Evolutionary conservation across 352 stramenopile species (phyloP).

Genomic region (Halophytophthora batemanensis): DNA sequence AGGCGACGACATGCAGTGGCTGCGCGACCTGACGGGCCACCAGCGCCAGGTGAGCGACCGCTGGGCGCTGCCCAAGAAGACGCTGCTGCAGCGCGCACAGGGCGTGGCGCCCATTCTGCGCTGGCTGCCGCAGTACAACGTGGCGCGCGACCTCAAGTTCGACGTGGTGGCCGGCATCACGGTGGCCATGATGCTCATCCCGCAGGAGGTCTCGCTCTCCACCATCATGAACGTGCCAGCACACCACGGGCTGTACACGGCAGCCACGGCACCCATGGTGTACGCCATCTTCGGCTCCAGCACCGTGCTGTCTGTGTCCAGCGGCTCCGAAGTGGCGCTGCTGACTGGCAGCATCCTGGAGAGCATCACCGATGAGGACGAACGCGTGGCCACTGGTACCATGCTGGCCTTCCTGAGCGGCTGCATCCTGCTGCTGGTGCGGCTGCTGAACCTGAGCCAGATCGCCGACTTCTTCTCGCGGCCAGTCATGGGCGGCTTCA

Average conservation of each 20-base stretch:
- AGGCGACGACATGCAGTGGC: slow-evolving; percentile 7
- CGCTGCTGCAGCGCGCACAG: slow-evolving; percentile 11
- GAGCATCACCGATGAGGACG: slow-evolving; percentile 35
- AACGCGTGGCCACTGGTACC: slow-evolving; percentile 40
- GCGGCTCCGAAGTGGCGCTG: slow-evolving; percentile 55
- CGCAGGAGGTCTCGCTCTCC: slow-evolving; percentile 84
- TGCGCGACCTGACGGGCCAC: slow-evolving; percentile 16
- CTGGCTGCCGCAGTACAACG: slow-evolving; percentile 48
- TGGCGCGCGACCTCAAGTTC: slow-evolving; percentile 43
- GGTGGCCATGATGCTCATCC: slow-evolving; percentile 84
- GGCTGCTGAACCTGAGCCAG: slow-evolving; percentile 79
- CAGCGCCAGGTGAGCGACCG: slow-evolving; percentile 4
- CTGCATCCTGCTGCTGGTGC: slow-evolving; percentile 66
- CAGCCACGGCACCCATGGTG: slow-evolving; percentile 69
- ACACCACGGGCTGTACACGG: slow-evolving; percentile 87
- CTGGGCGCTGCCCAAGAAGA: slow-evolving; percentile 14
- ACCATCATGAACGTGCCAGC: slow-evolving; percentile 82
- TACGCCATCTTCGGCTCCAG: slow-evolving; percentile 83
- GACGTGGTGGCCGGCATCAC: slow-evolving; percentile 47
- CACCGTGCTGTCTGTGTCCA: slow-evolving; percentile 73
- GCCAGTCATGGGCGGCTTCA: slow-evolving; percentile 89
- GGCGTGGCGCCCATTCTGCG: slow-evolving; percentile 34
- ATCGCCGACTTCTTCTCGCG: slow-evolving; percentile 88
- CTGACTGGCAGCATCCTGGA: slow-evolving; percentile 46
- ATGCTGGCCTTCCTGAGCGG: slow-evolving; percentile 73